phyloP scores from a whole-genome alignment of 768 basidiomycete species.

The Imleria badia region DNA sequence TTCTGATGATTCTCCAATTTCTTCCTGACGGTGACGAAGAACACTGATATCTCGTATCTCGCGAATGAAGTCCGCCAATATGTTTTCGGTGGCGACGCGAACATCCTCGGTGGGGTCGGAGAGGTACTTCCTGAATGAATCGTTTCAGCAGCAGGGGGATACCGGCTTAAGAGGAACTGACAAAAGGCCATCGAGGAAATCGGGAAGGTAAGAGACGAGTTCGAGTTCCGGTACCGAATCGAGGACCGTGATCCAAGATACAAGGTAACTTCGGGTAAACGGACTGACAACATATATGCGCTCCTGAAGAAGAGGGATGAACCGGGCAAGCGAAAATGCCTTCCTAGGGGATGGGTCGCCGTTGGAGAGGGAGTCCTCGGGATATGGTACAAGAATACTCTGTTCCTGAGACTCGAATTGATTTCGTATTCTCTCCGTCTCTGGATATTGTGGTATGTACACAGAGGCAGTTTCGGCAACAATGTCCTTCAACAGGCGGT shows the following conservation, averaged over 20 bases:
- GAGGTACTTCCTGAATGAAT: slow-evolving; percentile 74
- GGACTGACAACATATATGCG: slow-evolving; percentile 95
- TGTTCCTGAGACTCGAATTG: slow-evolving; percentile 41
- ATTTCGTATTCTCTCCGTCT: slow-evolving; percentile 65
- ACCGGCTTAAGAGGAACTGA: slow-evolving; percentile 40
- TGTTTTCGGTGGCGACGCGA: slow-evolving; percentile 83
- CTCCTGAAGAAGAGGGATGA: slow-evolving; percentile 91
- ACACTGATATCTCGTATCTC: slow-evolving; percentile 87
- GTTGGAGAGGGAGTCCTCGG: slow-evolving; percentile 42
- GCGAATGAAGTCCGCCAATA: slow-evolving; percentile 84
- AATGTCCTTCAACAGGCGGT: slow-evolving; percentile 96
- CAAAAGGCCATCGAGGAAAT: slow-evolving; percentile 93
- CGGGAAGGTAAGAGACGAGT: slow-evolving; percentile 89
- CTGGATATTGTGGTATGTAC: slow-evolving; percentile 86
- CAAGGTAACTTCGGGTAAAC: slow-evolving; percentile 93
- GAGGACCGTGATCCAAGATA: slow-evolving; percentile 93
- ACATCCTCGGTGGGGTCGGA: slow-evolving; percentile 96
- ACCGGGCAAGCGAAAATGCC: slow-evolving; percentile 92
- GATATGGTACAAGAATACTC: slow-evolving; percentile 66
- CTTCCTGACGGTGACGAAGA: slow-evolving; percentile 66
- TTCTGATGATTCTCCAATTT: slow-evolving; percentile 42
- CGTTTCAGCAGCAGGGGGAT: slow-evolving; percentile 4
- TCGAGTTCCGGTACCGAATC: slow-evolving; percentile 97
- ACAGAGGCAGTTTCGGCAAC: slow-evolving; percentile 95
- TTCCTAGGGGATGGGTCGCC: slow-evolving; percentile 47